Percentiles rank a stretch among this genome's conserved stretches.
These are phyloP conservation scores for Paraphoma chrysanthemicola DNA, from an alignment of 2,329 filamentous ascomycete species.

Conservation along the genomic window DNA sequence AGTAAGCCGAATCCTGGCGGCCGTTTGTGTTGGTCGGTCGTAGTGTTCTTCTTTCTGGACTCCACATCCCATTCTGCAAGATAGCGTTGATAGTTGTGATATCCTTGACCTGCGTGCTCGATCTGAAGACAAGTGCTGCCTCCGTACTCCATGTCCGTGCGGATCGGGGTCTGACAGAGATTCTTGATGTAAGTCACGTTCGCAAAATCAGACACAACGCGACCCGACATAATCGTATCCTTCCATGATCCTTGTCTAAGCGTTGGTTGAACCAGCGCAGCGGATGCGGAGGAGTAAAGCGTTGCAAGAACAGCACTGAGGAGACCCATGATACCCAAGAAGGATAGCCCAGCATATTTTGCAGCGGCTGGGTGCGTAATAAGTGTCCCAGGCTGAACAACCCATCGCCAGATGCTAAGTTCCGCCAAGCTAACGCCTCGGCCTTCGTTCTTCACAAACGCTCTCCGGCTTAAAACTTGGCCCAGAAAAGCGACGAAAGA, in stretches of 20 bases:
- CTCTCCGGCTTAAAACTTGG: conserved; percentile 74
- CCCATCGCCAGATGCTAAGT: conserved; percentile 78
- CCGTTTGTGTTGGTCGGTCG: conserved; percentile 54
- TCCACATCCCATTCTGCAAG: conserved; percentile 62
- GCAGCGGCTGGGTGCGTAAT: conserved; percentile 73
- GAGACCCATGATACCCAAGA: conserved; percentile 70
- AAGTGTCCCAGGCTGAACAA: conserved; percentile 69
- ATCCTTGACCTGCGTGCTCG: conserved; percentile 72
- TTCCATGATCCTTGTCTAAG: conserved; percentile 66
- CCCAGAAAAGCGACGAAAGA: conserved; percentile 78
- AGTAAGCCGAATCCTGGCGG: conserved; percentile 69
- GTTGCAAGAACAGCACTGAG: conserved; percentile 70
- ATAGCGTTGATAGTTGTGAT: conserved; percentile 72
- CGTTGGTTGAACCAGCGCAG: conserved; percentile 77
- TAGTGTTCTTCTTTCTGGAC: conserved; percentile 53
- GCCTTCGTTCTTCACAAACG: conserved; percentile 63
- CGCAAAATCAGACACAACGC: conserved; percentile 68
- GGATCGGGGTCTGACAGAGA: conserved; percentile 69
- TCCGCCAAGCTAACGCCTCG: conserved; percentile 76
- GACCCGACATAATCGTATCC: conserved; percentile 58
- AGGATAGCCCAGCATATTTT: conserved; percentile 66
- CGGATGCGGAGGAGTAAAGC: conserved; percentile 78
- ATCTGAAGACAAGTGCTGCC: conserved; percentile 71
- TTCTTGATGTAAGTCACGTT: conserved; percentile 64
- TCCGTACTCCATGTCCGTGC: conserved; percentile 48